Base-by-base conservation (phyloP, 495 filamentous ascomycete species). In the Monascus purpureus region DNA sequence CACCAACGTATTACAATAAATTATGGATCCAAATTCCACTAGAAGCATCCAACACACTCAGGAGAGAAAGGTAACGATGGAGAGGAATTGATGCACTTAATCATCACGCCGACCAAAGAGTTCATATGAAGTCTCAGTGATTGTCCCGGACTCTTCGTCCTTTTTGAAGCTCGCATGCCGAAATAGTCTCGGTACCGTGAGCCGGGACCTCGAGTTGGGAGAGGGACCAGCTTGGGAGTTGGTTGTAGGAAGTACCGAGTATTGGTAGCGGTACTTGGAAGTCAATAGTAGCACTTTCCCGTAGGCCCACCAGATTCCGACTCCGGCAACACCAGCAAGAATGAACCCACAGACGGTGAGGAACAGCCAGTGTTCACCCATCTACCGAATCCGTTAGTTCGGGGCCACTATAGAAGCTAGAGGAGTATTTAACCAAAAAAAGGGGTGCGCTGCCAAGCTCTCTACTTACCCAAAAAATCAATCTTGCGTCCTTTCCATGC, bases 401-500 rank as follows among this genome's bases (percentile, higher is more conserved):
- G 6, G 4, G 14, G n/a, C 13, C 5, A 32, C 6, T 25, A 3
- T 15, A 16, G 29, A 12, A 25, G 25, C 31, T 16, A 13, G 14
- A 30, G n/a, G 23, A 32, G 28, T 28, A 9, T 11, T 19, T 29
- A 14, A 24, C n/a, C n/a, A n/a, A n/a, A n/a, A n/a, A n/a, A n/a
- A n/a, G n/a, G n/a, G n/a, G n/a, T n/a, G n/a, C n/a, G n/a, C n/a
- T n/a, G n/a, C n/a, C n/a, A n/a, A n/a, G n/a, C n/a, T n/a, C n/a
- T n/a, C n/a, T n/a, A 45, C 62, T 45, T 51, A 70, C 62, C 78
- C 81, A 87, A 52, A 87, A 82, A 43, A 87, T 82, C 3, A 82
- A 50, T 43, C 67, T 61, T 6, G 82, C 81, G 42, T 87, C 81
- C 36, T 67, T 72, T 13, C 68, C 68, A 46, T 87, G 81, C 81